Base-by-base conservation (phyloP, 768 basidiomycete species). In the Hebeloma cylindrosporum region DNA sequence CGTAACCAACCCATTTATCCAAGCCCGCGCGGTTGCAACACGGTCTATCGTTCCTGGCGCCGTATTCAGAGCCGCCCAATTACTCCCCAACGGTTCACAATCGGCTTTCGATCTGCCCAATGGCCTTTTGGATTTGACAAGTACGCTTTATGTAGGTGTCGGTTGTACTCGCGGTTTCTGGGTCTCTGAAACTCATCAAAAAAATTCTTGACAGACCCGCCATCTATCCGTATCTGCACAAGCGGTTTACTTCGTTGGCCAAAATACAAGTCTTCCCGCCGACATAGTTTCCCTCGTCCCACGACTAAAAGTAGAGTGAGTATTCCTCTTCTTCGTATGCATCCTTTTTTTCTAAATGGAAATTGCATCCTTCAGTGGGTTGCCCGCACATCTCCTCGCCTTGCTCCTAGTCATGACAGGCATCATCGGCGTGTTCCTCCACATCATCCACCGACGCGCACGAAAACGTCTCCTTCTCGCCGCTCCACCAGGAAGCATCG, bases 241-340 rank as follows among this genome's bases (percentile, higher is more conserved):
- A 52, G 67, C 72, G 1, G 70, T 77, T n/a, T 88, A 82, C 54
- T 87, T 85, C 52, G 57, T 80, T 5, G 44, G 60, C 1, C 43
- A 56, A 5, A 72, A 77, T 43, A 39, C 48, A 4, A 65, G 70
- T 0, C 48, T 80, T 5, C 42, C 62, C 10, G 75, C 75, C 5
- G 45, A 58, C 22, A 51, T 79, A 30, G 71, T 65, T 3, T 68
- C 70, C 4, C 51, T 74, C 8, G 54, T 69, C 11, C 72, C 77
- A 16, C 71, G 82, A 18, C 62, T 88, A 36, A 72, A 69, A 51
- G 65, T 88, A 26, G 77, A 84, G 85, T 86, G 56, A 36, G 81
- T 68, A 18, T 31, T 10, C 3, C 22, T 2, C 35, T 50, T 34
- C 10, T 32, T 42, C 22, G n/a, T 16, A 6, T 35, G 33, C 7